Conservation (phyloP, 169 alveolate genomes). For the Cryptosporidium canis region DNA sequence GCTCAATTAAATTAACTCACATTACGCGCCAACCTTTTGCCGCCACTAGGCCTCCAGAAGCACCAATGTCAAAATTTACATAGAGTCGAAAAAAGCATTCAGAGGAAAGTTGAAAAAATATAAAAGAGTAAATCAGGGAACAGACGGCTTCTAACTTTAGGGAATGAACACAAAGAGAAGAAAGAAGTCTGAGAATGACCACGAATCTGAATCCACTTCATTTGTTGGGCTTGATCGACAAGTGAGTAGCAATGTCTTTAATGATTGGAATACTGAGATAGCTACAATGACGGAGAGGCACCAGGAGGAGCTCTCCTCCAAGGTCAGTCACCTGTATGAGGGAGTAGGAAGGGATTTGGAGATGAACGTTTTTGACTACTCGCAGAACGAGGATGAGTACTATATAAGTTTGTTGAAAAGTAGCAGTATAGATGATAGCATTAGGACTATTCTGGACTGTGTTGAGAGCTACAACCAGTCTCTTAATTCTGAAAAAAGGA, state of each 20-base stretch:
- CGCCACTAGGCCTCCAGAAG: not conserved
- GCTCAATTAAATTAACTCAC: constrained; percentile 2
- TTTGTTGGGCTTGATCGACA: not conserved
- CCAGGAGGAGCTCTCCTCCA: not conserved
- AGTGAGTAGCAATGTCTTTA: not conserved
- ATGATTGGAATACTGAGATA: constrained; percentile 66
- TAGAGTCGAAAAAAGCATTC: not conserved
- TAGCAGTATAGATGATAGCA: constrained; percentile 2
- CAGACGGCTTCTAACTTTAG: not conserved
- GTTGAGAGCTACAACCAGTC: not conserved
- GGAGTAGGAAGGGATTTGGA: constrained; percentile 54
- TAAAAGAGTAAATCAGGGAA: not conserved
- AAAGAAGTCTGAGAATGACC: constrained; percentile 5
- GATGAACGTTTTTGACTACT: not conserved
- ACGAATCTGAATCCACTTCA: not conserved
- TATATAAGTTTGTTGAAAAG: constrained; percentile 1
- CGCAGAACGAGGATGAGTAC: constrained; percentile 23
- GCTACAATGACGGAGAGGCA: constrained; percentile 5
- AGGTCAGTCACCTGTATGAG: not conserved
- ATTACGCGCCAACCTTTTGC: not conserved
- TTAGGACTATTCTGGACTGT: not conserved
- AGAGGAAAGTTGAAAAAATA: not conserved
- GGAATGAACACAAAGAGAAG: constrained; percentile 4
- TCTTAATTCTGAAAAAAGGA: not conserved
- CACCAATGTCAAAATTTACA: not conserved